Conservation (phyloP, 257 asterid species). For the Solanum pimpinellifolium region DNA sequence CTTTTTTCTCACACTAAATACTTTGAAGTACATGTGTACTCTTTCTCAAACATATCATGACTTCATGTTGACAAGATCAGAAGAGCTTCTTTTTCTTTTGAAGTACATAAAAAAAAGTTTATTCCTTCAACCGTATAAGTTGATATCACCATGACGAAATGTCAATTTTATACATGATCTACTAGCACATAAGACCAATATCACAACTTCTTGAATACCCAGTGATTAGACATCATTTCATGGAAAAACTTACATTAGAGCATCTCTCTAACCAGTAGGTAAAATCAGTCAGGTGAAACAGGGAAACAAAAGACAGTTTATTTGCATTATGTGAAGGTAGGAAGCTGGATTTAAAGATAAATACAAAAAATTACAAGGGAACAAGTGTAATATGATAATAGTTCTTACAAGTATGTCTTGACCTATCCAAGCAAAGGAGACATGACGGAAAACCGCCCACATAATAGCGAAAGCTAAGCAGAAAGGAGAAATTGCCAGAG, state of each 20-base stretch:
- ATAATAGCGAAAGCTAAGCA: slow-evolving; percentile 77
- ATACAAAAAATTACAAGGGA: neutral
- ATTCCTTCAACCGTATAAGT: neutral
- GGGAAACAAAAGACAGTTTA: neutral
- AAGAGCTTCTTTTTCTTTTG: neutral
- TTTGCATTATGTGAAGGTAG: neutral
- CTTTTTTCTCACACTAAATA: neutral
- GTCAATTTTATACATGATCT: neutral
- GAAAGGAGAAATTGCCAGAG: slow-evolving; percentile 82
- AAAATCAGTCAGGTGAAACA: neutral
- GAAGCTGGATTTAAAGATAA: neutral
- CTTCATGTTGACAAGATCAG: neutral
- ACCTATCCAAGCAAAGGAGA: slow-evolving; percentile 90
- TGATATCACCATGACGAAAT: neutral
- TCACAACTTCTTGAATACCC: neutral
- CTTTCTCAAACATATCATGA: neutral
- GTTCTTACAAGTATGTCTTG: slow-evolving; percentile 92
- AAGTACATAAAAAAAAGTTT: neutral
- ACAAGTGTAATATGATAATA: neutral
- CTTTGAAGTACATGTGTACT: neutral
- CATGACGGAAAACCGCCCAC: slow-evolving; percentile 78
- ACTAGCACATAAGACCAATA: neutral
- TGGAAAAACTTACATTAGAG: neutral
- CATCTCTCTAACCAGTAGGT: neutral
- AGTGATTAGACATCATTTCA: neutral